Conservation (phyloP, 148 eudicot species). For the Nepenthes mirabilis region DNA sequence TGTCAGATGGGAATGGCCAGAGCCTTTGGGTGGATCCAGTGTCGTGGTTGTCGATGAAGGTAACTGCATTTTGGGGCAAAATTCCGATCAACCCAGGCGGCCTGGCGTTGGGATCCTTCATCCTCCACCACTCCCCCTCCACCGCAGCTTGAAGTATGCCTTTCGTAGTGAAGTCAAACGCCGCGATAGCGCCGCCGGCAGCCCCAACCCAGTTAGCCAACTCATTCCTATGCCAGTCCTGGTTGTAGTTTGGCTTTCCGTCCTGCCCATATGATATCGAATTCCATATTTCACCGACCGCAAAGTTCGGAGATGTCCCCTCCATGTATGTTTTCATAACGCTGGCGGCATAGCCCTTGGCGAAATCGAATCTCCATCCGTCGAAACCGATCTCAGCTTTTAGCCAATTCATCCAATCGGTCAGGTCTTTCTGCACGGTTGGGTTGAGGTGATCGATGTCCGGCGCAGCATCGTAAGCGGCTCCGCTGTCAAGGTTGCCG, state of each 20-base stretch:
- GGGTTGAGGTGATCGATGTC: constrained; percentile 50
- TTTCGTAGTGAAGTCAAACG: constrained; percentile 46
- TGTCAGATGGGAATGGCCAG: constrained; percentile 51
- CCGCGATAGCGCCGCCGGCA: constrained; percentile 32
- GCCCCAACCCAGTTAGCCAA: constrained; percentile 29
- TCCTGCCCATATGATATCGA: constrained; percentile 17
- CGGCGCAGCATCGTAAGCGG: constrained; percentile 21
- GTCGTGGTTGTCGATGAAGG: constrained; percentile 52
- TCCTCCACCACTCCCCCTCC: constrained; percentile 33
- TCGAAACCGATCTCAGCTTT: constrained; percentile 39
- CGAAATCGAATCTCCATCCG: constrained; percentile 54
- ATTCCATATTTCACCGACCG: constrained; percentile 49
- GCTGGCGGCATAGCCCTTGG: constrained; percentile 33
- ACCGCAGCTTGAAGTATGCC: constrained; percentile 50
- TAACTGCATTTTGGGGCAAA: constrained; percentile 40
- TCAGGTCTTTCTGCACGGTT: constrained; percentile 35
- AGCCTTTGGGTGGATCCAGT: constrained; percentile 36
- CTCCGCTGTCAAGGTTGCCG: constrained; percentile 45
- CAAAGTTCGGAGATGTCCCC: constrained; percentile 34
- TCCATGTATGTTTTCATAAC: constrained; percentile 21
- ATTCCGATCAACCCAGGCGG: constrained; percentile 55
- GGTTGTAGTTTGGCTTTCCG: constrained; percentile 27
- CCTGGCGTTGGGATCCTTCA: constrained; percentile 34
- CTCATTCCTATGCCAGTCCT: constrained; percentile 25
- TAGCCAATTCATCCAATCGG: constrained; percentile 65